Conservation (phyloP, 495 filamentous ascomycete species). For the Rhizodiscina lignyota region DNA sequence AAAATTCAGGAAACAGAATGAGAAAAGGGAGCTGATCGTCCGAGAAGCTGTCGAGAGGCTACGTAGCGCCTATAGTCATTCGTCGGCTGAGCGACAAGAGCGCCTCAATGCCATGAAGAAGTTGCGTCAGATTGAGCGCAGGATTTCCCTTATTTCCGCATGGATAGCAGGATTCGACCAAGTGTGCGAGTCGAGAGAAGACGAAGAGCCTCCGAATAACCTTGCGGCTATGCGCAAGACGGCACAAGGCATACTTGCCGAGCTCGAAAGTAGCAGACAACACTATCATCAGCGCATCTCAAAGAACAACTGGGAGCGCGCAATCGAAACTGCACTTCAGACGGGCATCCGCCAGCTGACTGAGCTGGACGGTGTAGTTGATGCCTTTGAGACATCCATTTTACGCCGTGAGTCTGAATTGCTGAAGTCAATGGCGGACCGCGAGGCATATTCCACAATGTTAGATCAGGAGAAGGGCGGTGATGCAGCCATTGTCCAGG, state of each 20-base stretch:
- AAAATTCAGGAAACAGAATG: constrained; percentile 76
- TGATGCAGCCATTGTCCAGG: constrained; percentile 60
- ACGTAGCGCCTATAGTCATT: constrained; percentile 69
- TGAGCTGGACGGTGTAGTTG: constrained; percentile 48
- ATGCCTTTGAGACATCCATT: constrained; percentile 53
- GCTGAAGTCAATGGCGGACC: constrained; percentile 64
- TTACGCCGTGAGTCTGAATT: constrained; percentile 71
- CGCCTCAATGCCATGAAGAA: constrained; percentile 67
- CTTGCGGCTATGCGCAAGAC: constrained; percentile 68
- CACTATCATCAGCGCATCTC: constrained; percentile 72
- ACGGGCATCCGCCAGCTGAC: constrained; percentile 66
- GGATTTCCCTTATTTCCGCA: constrained; percentile 65
- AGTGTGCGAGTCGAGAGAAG: constrained; percentile 54
- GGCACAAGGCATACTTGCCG: constrained; percentile 69
- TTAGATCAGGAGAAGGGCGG: constrained; percentile 70
- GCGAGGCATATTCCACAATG: constrained; percentile 62
- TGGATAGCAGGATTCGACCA: constrained; percentile 91
- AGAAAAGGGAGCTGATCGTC: constrained; percentile 65
- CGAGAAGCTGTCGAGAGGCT: constrained; percentile 70
- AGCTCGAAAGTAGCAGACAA: constrained; percentile 76
- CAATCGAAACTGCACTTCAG: constrained; percentile 72
- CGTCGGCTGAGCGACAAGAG: constrained; percentile 61
- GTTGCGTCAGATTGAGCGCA: constrained; percentile 63
- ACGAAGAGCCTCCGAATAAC: constrained; percentile 46
- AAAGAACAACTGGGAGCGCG: constrained; percentile 70